These are phyloP conservation scores for Xanthoconium stramineum DNA, from an alignment of 768 basidiomycete species.

Conservation along the genomic window DNA sequence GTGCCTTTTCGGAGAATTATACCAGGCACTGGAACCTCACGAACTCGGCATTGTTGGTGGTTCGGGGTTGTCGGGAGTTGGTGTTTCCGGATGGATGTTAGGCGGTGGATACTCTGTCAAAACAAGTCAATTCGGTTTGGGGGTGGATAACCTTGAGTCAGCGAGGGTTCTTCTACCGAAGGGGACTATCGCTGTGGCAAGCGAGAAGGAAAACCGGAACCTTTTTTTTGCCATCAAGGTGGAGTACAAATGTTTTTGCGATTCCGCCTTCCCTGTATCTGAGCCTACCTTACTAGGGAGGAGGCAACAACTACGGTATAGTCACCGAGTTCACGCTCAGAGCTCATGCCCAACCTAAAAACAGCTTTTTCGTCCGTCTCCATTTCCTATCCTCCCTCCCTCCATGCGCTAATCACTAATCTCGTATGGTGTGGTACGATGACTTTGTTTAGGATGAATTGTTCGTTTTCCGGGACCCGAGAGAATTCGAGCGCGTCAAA, in stretches of 20 bases:
- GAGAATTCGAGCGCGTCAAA: slow-evolving; percentile 5
- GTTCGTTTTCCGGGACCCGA: background rate
- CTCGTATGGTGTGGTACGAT: too few species aligned
- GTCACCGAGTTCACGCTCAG: slow-evolving; percentile 24
- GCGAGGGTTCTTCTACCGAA: slow-evolving; percentile 30
- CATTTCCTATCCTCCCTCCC: too few species aligned
- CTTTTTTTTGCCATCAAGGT: slow-evolving; percentile 10
- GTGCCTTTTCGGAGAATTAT: slow-evolving; percentile 29
- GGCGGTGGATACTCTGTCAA: slow-evolving; percentile 37
- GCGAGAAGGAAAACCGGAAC: background rate
- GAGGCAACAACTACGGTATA: slow-evolving; percentile 28
- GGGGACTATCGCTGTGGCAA: slow-evolving; percentile 15
- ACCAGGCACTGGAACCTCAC: slow-evolving; percentile 12
- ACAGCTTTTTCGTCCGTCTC: background rate
- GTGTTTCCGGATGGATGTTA: slow-evolving; percentile 32
- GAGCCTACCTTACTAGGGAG: slow-evolving; percentile 14
- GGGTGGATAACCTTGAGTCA: slow-evolving; percentile 32
- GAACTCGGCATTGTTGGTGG: slow-evolving; percentile 24
- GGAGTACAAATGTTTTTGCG: background rate
- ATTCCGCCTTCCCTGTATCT: background rate
- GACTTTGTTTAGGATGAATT: background rate
- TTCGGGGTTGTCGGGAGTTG: slow-evolving; percentile 23
- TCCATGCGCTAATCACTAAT: background rate
- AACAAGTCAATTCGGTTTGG: slow-evolving; percentile 33
- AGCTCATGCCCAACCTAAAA: slow-evolving; percentile 11